phyloP scores from a whole-genome alignment of 768 basidiomycete genomes.

The Nidularia sp. region DNA sequence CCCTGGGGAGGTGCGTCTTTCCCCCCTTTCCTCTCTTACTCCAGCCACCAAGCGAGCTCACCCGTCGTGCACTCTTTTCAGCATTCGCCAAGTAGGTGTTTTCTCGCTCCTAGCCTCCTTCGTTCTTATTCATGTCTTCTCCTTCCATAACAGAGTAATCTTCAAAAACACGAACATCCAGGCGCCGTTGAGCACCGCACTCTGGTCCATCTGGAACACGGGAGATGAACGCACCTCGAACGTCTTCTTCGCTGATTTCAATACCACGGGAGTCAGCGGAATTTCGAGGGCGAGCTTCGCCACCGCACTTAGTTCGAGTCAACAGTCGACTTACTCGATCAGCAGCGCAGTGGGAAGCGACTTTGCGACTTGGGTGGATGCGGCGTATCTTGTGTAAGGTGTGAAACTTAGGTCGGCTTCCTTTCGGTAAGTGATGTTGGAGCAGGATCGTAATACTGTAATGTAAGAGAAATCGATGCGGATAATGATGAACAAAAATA shows the following conservation, averaged over 20 bases:
- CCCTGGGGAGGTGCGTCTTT: conserved; percentile 17
- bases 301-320: conserved; percentile 22
- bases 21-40: neutral
- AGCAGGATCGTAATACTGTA: too few species aligned
- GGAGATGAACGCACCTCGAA: conserved; percentile 32
- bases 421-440: too few species aligned
- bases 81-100: conserved; percentile 24
- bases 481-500: too few species aligned
- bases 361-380: conserved; percentile 30
- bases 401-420: too few species aligned
- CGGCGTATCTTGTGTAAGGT: conserved; percentile 7
- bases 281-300: conserved; percentile 33
- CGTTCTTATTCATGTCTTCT: neutral
- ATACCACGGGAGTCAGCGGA: conserved; percentile 30
- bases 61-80: conserved; percentile 13
- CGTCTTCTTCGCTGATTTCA: conserved; percentile 39
- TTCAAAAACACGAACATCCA: conserved; percentile 40
- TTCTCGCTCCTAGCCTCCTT: neutral
- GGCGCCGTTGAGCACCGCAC: conserved; percentile 29
- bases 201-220: conserved; percentile 44
- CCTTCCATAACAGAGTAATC: conserved; percentile 26
- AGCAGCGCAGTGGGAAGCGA: conserved; percentile 39
- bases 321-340: conserved; percentile 31
- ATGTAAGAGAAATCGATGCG: too few species aligned
- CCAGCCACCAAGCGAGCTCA: conserved; percentile 11